Evolutionary conservation across 2,329 filamentous ascomycete species (phyloP).

Genomic region (Septoria linicola): DNA sequence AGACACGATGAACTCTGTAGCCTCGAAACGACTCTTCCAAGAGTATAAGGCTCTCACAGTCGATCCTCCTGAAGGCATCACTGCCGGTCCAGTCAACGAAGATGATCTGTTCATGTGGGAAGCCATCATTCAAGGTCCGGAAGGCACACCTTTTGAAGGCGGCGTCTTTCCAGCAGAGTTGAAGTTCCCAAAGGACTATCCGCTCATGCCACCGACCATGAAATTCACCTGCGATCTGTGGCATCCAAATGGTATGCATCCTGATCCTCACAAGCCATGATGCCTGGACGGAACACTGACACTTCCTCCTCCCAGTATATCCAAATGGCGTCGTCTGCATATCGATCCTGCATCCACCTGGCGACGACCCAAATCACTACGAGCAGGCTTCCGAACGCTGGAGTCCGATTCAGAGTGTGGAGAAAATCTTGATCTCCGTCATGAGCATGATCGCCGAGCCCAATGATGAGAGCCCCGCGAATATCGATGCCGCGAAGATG

Average conservation of each 20-base stretch:
- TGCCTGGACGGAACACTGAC: no score
- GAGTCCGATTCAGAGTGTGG: constrained; percentile 94
- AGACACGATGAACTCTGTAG: constrained; percentile 45
- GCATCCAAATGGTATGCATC: constrained; percentile 81
- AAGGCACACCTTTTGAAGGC: constrained; percentile 93
- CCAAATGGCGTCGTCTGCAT: constrained; percentile 91
- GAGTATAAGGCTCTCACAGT: constrained; percentile 94
- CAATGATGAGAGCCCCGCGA: constrained; percentile 94
- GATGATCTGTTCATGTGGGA: constrained; percentile 97
- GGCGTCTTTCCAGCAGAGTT: constrained; percentile 94
- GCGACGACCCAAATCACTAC: constrained; percentile 98
- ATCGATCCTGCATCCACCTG: constrained; percentile 93
- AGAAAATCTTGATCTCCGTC: constrained; percentile 94
- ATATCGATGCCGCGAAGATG: constrained; percentile 94
- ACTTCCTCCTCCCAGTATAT: constrained; percentile 63
- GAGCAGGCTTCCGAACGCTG: constrained; percentile 93
- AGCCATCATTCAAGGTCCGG: constrained; percentile 90
- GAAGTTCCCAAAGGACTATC: constrained; percentile 93
- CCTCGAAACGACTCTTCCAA: constrained; percentile 79
- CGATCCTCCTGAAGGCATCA: constrained; percentile 96
- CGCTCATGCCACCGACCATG: constrained; percentile 94
- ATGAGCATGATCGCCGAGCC: constrained; percentile 99
- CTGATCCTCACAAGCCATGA: background rate
- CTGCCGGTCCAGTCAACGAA: constrained; percentile 86
- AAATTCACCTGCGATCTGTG: constrained; percentile 91